Base-by-base conservation (phyloP, 495 filamentous ascomycete species). In the Annulohypoxylon nitens region DNA sequence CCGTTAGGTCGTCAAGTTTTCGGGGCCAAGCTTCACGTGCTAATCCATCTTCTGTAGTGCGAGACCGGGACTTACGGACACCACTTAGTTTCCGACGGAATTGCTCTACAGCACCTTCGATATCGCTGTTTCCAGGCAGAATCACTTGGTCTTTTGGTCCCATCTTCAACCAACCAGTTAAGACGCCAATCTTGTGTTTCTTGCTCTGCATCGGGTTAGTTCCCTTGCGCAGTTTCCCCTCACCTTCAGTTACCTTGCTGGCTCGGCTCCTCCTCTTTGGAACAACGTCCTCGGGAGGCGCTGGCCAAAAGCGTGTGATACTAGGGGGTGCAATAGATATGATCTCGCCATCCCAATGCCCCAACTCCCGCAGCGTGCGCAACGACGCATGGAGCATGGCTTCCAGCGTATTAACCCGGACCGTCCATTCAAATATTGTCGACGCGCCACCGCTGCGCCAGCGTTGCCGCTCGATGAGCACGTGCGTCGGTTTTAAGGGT, bases 1-100 rank as follows among this genome's bases (percentile, higher is more conserved):
- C 95, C 5, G 94, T 92, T 70, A 98, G 82, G 85, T 98, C 95
- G 83, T 98, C 95, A 71, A 97, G 75, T 79, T 98, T 98, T 18
- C 78, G 81, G 34, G 85, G 72, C 66, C 70, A 70, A 11, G 75
- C 69, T 45, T 73, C 71, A 20, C 4, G 61, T 26, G 67, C 41
- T 51, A 57, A 70, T 12, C n/a, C 61, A 45, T 59, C 73, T 11
- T 63, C 57, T 18, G 26, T 69, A n/a, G n/a, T 20, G n/a, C 14
- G 82, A 47, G 67, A 78, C 57, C 61, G 82, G 43, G 67, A 78
- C 55, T 61, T 73, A 63, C 69, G 73, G 47, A 57, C 72, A 62
- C 62, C 45, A 48, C 72, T 51, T 78, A 78, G 83, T 83, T 84
- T 78, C 83, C 51, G 71, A 59, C 88, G 66, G 77, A 88, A 92